phyloP scores from a whole-genome alignment of 2,329 filamentous ascomycete species.

The Aspergillus sp. region DNA sequence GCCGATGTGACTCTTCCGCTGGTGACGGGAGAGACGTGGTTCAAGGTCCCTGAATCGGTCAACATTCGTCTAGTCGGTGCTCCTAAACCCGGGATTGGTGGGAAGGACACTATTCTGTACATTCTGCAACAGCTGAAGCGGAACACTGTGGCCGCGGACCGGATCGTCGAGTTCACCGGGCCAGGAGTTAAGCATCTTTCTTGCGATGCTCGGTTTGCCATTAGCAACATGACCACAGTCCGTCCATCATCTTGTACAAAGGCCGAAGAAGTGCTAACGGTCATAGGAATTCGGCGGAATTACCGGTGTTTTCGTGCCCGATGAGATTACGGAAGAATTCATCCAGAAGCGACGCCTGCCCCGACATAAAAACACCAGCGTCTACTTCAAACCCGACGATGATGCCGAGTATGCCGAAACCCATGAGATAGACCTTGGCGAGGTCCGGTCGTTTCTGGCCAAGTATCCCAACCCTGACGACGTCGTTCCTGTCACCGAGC shows the following conservation, averaged over 20 bases:
- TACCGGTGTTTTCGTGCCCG: constrained; percentile 46
- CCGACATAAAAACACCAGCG: constrained; percentile 32
- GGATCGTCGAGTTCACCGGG: constrained; percentile 50
- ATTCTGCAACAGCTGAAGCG: constrained; percentile 48
- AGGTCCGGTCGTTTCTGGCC: constrained; percentile 43
- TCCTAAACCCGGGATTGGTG: constrained; percentile 41
- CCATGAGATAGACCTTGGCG: constrained; percentile 41
- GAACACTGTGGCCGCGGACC: constrained; percentile 49
- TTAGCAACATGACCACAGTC: constrained; percentile 50
- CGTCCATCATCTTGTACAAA: too few relatives aligned
- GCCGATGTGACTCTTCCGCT: constrained; percentile 50
- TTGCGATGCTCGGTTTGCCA: constrained; percentile 50
- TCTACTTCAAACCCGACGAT: constrained; percentile 46
- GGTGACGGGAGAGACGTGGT: constrained; percentile 52
- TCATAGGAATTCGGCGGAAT: constrained; percentile 46
- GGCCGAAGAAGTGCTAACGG: background rate
- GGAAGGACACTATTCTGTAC: constrained; percentile 52
- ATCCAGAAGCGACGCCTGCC: constrained; percentile 37
- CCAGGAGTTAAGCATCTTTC: constrained; percentile 43
- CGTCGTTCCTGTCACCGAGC: constrained; percentile 44
- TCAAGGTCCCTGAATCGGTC: constrained; percentile 48
- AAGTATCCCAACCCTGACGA: constrained; percentile 48
- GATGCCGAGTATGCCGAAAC: constrained; percentile 42
- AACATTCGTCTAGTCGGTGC: constrained; percentile 44
- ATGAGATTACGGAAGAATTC: constrained; percentile 40